phyloP scores from a whole-genome alignment of 495 filamentous ascomycete genomes.

The Penicillium lagena region DNA sequence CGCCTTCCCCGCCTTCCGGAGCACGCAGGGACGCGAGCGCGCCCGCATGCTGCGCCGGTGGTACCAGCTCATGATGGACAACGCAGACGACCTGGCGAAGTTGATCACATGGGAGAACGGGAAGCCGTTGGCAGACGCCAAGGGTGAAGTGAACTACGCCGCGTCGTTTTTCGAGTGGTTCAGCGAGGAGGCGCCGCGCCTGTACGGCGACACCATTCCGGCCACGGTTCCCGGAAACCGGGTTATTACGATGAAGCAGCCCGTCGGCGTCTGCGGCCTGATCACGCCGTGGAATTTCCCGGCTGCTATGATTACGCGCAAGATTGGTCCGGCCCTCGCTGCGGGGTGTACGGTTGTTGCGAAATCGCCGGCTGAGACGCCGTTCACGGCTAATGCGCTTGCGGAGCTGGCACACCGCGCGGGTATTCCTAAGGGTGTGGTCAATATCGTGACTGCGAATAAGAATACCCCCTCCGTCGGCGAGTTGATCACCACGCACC shows the following conservation, averaged over 20 bases:
- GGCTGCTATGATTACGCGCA: conserved; percentile 86
- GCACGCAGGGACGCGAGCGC: conserved; percentile 70
- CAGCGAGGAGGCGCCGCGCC: conserved; percentile 64
- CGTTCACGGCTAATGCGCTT: conserved; percentile 74
- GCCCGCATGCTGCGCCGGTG: conserved; percentile 79
- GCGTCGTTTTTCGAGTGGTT: conserved; percentile 77
- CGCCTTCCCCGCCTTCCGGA: conserved; percentile 71
- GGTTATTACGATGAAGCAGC: conserved; percentile 75
- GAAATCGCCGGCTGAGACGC: conserved; percentile 82
- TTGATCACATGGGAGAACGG: conserved; percentile 85
- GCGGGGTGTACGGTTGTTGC: conserved; percentile 80
- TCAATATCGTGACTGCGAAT: conserved; percentile 72
- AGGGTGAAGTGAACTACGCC: conserved; percentile 65
- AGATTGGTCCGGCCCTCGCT: conserved; percentile 78
- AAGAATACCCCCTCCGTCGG: conserved; percentile 71
- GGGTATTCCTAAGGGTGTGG: conserved; percentile 76
- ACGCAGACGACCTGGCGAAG: conserved; percentile 79
- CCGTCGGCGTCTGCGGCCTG: conserved; percentile 87
- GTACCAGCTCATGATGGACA: conserved; percentile 86
- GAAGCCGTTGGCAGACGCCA: conserved; percentile 65
- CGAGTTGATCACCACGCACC: conserved; percentile 61
- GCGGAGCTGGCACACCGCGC: conserved; percentile 78
- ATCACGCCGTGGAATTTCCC: conserved; percentile 99
- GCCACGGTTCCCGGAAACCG: conserved; percentile 62
- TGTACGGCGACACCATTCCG: conserved; percentile 71